phyloP scores from a whole-genome alignment of 73 alveolate genomes.

The Stentor roeselii region DNA sequence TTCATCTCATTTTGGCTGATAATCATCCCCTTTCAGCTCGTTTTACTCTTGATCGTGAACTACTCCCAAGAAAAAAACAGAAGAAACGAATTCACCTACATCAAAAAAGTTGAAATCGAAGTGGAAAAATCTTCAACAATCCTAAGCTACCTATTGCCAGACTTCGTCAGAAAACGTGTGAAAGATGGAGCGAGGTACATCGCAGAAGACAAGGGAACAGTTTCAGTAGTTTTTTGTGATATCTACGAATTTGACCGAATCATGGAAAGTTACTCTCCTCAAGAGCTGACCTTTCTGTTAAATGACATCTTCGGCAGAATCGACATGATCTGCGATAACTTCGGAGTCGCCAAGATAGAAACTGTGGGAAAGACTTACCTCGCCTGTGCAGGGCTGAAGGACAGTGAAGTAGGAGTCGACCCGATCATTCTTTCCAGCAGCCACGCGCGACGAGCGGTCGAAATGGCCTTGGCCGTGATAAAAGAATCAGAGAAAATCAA shows the following conservation, averaged over 20 bases:
- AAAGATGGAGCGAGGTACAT: constrained; percentile 58
- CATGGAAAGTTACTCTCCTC: constrained; percentile 43
- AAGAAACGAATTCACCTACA: constrained; percentile 8
- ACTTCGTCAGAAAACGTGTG: constrained; percentile 59
- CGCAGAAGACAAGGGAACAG: constrained; percentile 69
- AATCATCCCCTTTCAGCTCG: neutral
- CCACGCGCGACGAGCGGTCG: constrained; percentile 11
- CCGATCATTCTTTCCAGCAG: constrained; percentile 32
- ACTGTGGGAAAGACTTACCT: constrained; percentile 84
- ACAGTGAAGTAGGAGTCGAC: constrained; percentile 40
- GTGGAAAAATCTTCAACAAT: constrained; percentile 41
- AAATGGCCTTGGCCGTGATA: neutral
- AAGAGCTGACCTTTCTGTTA: constrained; percentile 43
- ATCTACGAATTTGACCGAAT: constrained; percentile 67
- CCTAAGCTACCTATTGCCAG: constrained; percentile 63
- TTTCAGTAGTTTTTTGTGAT: constrained; percentile 69
- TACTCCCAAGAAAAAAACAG: constrained; percentile 34
- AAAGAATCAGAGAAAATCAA: neutral
- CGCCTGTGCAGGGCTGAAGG: constrained; percentile 82
- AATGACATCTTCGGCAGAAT: constrained; percentile 67
- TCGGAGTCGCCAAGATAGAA: constrained; percentile 61
- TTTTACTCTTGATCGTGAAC: neutral
- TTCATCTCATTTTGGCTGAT: neutral
- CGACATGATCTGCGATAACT: constrained; percentile 60
- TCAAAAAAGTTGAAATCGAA: neutral